These are phyloP conservation scores for Cinnamomum micranthum DNA, from an alignment of 164 flowering plant genomes.

Conservation along the genomic window DNA sequence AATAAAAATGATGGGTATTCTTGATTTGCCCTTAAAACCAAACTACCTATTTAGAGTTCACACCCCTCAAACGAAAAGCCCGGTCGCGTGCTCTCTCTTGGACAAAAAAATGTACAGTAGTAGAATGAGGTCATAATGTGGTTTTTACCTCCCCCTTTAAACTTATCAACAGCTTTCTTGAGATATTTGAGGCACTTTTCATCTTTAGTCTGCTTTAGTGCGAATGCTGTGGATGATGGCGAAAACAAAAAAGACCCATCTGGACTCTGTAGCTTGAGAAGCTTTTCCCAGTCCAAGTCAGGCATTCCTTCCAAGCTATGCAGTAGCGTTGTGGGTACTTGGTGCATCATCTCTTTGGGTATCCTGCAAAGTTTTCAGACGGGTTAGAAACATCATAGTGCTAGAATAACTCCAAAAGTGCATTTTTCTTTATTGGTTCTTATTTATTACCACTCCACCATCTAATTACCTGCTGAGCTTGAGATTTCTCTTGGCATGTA, in stretches of 20 bases:
- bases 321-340: slow-evolving; percentile 74
- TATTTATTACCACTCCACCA: no score
- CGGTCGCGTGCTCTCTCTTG: no score
- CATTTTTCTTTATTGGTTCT: neutral
- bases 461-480: slow-evolving; percentile 62
- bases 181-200: slow-evolving; percentile 62
- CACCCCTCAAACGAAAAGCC: no score
- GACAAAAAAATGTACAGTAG: no score
- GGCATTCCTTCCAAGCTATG: slow-evolving; percentile 94
- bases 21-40: no score
- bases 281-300: slow-evolving; percentile 79
- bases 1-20: no score
- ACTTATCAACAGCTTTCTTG: slow-evolving; percentile 42
- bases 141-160: slow-evolving; percentile 86
- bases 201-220: slow-evolving; percentile 75
- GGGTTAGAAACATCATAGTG: no score
- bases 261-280: slow-evolving; percentile 55
- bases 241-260: slow-evolving; percentile 96
- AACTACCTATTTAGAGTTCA: no score
- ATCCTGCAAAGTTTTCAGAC: slow-evolving; percentile 42
- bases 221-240: slow-evolving; percentile 92
- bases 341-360: slow-evolving; percentile 75
- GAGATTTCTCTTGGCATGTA: slow-evolving; percentile 48
- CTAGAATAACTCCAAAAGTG: no score
- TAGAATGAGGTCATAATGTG: neutral